Evolutionary conservation across 176 grass and related monocot species (phyloP).

Genomic region (Eleusine indica): DNA sequence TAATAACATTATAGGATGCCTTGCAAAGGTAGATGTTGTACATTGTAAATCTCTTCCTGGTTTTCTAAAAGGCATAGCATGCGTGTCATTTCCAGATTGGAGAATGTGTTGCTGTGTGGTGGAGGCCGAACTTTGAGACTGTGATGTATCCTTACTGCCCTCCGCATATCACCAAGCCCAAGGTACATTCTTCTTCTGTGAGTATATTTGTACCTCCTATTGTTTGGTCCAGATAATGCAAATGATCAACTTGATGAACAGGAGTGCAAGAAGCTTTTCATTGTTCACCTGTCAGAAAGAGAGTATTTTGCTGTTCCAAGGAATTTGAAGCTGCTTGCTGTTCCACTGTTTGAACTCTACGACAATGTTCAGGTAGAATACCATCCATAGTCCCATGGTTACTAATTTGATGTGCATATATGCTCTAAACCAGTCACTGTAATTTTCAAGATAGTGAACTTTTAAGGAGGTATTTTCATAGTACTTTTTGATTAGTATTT

Average conservation of each 20-base stretch:
- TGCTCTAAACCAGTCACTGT: not conserved
- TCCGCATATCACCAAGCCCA: conserved; percentile 98
- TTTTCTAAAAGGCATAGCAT: not conserved
- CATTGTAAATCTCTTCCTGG: not conserved
- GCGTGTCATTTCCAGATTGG: conserved; percentile 63
- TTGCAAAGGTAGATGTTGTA: not conserved
- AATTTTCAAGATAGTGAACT: not conserved
- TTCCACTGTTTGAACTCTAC: conserved; percentile 97
- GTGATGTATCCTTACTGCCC: conserved; percentile 99
- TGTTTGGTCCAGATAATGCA: not conserved
- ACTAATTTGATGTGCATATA: not conserved
- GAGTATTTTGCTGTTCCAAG: conserved; percentile 99
- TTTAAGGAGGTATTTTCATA: not conserved
- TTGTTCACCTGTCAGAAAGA: conserved; percentile 94
- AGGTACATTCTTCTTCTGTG: conserved; percentile 56
- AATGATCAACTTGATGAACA: conserved; percentile 40
- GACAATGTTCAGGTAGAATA: conserved; percentile 90
- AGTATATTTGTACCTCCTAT: not conserved
- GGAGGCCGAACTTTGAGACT: conserved; percentile 99
- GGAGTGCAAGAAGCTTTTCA: conserved; percentile 99
- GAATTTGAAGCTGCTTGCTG: conserved; percentile 98
- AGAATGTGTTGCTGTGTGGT: conserved; percentile 99
- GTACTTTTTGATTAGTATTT: not conserved
- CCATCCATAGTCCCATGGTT: not conserved
- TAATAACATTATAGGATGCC: not conserved